Conservation (phyloP, 176 grass and related monocot genomes). For the Oryza nivara region DNA sequence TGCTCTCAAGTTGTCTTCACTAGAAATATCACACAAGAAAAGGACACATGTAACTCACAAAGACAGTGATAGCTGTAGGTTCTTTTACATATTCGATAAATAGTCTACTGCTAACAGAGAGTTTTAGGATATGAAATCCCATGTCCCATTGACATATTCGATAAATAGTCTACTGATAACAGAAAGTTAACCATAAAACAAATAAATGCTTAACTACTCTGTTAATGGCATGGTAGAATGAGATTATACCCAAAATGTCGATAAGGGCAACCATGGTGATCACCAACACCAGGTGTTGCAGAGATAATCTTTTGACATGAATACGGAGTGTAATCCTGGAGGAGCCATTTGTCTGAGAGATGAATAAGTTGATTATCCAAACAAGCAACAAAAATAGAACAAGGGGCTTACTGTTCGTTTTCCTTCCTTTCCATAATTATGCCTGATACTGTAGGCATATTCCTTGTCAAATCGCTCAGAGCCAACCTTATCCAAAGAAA, state of each 20-base stretch:
- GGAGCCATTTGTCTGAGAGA: slow-evolving; percentile 35
- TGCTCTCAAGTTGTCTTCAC: slow-evolving; percentile 94
- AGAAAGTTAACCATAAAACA: slow-evolving; percentile 28
- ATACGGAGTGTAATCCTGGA: slow-evolving; percentile 96
- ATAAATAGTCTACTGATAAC: slow-evolving; percentile 5
- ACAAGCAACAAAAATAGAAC: background rate
- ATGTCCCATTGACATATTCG: background rate
- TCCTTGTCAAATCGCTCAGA: slow-evolving; percentile 94
- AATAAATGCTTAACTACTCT: background rate
- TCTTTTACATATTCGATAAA: slow-evolving; percentile 8
- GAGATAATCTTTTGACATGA: slow-evolving; percentile 97
- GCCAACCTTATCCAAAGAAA: slow-evolving; percentile 65
- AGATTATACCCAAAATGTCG: slow-evolving; percentile 90
- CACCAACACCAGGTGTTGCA: slow-evolving; percentile 87
- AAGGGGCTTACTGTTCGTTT: slow-evolving; percentile 73
- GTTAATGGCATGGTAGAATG: slow-evolving; percentile 13
- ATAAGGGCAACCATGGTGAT: slow-evolving; percentile 96
- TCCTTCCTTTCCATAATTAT: slow-evolving; percentile 99
- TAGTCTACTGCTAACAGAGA: slow-evolving; percentile 5
- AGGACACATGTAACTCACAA: slow-evolving; percentile 20
- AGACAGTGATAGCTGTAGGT: too few relatives aligned
- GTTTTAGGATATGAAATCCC: background rate
- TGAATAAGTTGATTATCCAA: slow-evolving; percentile 27
- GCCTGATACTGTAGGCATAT: slow-evolving; percentile 85
- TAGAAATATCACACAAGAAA: slow-evolving; percentile 46